phyloP scores from a whole-genome alignment of 805 yeast genomes.

The Lachancea dasiensis region DNA sequence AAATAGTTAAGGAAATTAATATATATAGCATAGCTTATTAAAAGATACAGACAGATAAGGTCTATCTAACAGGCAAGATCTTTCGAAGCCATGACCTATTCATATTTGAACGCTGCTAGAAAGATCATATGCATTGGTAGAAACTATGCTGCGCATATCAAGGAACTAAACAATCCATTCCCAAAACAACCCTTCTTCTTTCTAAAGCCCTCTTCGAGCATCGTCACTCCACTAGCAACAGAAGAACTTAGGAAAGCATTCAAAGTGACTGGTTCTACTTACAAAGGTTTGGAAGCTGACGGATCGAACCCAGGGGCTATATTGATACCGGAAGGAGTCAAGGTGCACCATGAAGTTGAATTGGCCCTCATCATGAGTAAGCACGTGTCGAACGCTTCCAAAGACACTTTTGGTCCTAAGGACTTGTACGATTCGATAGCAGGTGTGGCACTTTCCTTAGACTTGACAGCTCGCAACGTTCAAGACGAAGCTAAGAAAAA shows the following conservation, averaged over 20 bases:
- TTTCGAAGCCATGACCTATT: conserved; percentile 43
- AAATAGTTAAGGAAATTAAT: no score
- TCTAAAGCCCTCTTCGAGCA: conserved; percentile 79
- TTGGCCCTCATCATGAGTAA: conserved; percentile 71
- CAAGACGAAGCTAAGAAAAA: conserved; percentile 91
- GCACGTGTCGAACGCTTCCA: conserved; percentile 49
- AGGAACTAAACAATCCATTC: conserved; percentile 73
- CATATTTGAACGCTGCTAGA: conserved; percentile 55
- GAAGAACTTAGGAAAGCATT: no score
- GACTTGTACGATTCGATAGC: conserved; percentile 75
- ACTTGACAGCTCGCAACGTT: conserved; percentile 92
- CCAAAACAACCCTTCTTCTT: conserved; percentile 92
- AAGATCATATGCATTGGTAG: conserved; percentile 94
- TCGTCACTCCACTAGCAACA: conserved; percentile 45
- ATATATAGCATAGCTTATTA: no score
- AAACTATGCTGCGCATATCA: conserved; percentile 93
- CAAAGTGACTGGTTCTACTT: conserved; percentile 10
- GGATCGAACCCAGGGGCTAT: conserved; percentile 59
- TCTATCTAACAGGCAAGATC: no score
- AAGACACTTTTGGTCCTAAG: conserved; percentile 46
- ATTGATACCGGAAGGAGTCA: conserved; percentile 71
- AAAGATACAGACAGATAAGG: no score
- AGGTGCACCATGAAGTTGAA: conserved; percentile 90
- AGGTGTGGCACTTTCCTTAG: conserved; percentile 87
- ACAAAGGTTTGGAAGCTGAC: conserved; percentile 22